Conservation (phyloP, 2,329 filamentous ascomycete genomes). For the Talaromyces sp. region DNA sequence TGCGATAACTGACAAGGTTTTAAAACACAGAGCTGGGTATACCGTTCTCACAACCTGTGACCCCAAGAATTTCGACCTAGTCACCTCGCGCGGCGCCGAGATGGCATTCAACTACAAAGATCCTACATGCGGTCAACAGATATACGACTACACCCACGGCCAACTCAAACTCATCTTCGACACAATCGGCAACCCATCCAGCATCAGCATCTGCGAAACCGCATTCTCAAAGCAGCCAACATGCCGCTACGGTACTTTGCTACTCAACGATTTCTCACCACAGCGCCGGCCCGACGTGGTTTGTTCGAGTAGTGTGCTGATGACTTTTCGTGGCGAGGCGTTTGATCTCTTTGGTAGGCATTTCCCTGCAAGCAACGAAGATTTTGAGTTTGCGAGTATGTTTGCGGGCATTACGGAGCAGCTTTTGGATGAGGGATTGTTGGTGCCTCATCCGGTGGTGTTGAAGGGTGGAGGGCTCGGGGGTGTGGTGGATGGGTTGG, state of each 20-base stretch:
- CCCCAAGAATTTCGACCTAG: conserved; percentile 27
- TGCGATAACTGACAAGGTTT: too few relatives aligned
- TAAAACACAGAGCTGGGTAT: conserved; percentile 12
- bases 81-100: conserved; percentile 29
- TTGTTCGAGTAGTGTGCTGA: conserved; percentile 18
- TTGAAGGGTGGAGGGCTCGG: conserved; percentile 29
- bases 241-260: conserved; percentile 15
- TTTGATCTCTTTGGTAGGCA: conserved; percentile 17
- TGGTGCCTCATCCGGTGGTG: conserved; percentile 36
- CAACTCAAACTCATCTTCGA: conserved; percentile 26
- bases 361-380: not conserved
- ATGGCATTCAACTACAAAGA: conserved; percentile 34
- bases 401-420: conserved; percentile 33
- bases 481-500: conserved; percentile 15
- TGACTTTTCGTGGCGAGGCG: conserved; percentile 16
- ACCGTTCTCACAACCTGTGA: conserved; percentile 31
- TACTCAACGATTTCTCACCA: not conserved
- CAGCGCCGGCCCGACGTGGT: not conserved
- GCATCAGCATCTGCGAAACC: conserved; percentile 20
- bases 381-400: conserved; percentile 24
- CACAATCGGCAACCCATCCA: conserved; percentile 20
- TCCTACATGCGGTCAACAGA: conserved; percentile 24
- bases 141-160: conserved; percentile 31
- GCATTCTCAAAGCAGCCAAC: not conserved
- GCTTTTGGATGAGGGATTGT: conserved; percentile 14